These are phyloP conservation scores for Cytospora leucostoma DNA, from an alignment of 2,329 filamentous ascomycete genomes.

Conservation along the genomic window DNA sequence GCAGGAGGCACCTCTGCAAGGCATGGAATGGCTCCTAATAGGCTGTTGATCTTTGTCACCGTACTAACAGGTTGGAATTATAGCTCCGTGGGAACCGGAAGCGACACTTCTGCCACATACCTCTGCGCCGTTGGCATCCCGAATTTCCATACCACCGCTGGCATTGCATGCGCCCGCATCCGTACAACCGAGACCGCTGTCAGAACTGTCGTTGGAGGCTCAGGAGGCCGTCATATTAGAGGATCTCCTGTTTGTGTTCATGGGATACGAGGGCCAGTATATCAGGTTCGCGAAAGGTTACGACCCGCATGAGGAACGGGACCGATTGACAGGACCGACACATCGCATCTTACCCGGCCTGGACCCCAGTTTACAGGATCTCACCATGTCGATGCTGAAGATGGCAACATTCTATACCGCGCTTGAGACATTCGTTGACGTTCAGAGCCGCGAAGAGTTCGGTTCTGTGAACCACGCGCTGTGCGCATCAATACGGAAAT, in stretches of 20 bases:
- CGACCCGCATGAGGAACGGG: constrained; percentile 81
- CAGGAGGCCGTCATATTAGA: constrained; percentile 89
- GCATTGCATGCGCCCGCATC: constrained; percentile 71
- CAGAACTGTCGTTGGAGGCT: constrained; percentile 71
- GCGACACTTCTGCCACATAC: constrained; percentile 70
- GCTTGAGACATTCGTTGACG: constrained; percentile 88
- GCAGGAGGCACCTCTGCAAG: constrained; percentile 49
- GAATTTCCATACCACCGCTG: constrained; percentile 60
- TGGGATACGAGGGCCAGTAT: constrained; percentile 98
- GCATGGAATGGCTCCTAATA: constrained; percentile 40
- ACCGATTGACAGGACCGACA: constrained; percentile 77
- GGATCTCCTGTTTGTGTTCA: constrained; percentile 90
- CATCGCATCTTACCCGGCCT: constrained; percentile 81
- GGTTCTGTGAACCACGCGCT: constrained; percentile 94
- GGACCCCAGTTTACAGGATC: constrained; percentile 86
- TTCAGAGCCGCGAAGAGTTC: constrained; percentile 90
- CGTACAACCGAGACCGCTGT: constrained; percentile 68
- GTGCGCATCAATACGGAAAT: constrained; percentile 89
- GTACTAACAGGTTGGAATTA: constrained; percentile 34
- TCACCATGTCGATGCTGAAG: constrained; percentile 85
- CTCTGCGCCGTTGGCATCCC: constrained; percentile 69
- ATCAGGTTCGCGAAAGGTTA: constrained; percentile 83
- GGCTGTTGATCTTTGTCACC: neutral
- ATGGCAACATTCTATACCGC: constrained; percentile 94
- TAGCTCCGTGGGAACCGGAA: constrained; percentile 74